Evolutionary conservation across 116 monocot species (phyloP).

Genomic region (Iris pallida): DNA sequence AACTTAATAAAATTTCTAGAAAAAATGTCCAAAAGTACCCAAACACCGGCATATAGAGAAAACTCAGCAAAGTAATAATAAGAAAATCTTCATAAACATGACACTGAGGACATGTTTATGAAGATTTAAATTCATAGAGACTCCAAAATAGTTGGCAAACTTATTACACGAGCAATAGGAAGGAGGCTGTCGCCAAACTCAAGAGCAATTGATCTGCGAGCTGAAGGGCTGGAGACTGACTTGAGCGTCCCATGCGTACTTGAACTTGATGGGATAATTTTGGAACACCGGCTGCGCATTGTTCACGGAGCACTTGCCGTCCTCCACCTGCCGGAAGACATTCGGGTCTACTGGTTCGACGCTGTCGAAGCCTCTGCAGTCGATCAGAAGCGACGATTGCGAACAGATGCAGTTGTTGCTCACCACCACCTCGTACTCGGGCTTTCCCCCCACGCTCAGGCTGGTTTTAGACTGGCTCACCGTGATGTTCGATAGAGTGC

Average conservation of each 20-base stretch:
- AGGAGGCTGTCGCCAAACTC: background rate
- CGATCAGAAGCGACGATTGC: slow-evolving; percentile 3
- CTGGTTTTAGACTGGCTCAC: slow-evolving; percentile 12
- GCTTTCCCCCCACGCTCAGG: slow-evolving; percentile 5
- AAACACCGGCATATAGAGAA: too few relatives aligned
- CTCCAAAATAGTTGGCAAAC: too few relatives aligned
- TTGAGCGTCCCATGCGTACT: slow-evolving; percentile 5
- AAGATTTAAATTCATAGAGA: too few relatives aligned
- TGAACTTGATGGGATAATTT: slow-evolving; percentile 8
- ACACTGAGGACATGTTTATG: too few relatives aligned
- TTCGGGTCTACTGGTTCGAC: slow-evolving; percentile 8
- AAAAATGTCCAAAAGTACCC: too few relatives aligned
- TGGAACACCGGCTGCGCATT: background rate
- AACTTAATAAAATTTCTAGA: too few relatives aligned
- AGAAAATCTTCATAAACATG: too few relatives aligned
- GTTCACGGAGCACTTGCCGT: slow-evolving; percentile 9
- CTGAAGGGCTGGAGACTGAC: background rate
- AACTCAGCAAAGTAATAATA: too few relatives aligned
- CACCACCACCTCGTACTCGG: slow-evolving; percentile 22
- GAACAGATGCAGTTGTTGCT: slow-evolving; percentile 22
- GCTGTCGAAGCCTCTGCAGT: slow-evolving; percentile 16
- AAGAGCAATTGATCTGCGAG: slow-evolving; percentile 16
- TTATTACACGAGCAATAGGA: background rate
- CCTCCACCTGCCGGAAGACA: background rate
- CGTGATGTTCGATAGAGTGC: slow-evolving; percentile 11